Base-by-base conservation (phyloP, 108 stramenopile species). In the Chaetoceros tenuissimus region DNA sequence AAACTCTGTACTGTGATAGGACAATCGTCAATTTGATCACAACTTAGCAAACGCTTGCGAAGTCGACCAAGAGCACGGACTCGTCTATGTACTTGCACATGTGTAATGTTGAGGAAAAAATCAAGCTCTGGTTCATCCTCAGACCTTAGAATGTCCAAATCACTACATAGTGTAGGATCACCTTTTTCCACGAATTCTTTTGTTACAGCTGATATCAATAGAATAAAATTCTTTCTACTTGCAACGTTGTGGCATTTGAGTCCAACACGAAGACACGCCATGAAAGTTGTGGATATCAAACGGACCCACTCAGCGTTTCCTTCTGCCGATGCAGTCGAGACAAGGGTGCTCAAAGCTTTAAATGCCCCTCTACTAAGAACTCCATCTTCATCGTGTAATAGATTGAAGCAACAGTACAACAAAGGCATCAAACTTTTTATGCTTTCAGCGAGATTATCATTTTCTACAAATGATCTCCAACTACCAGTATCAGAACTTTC, bases 11-110 rank as follows among this genome's bases (percentile, higher is more conserved):
- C 59, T 0, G 78, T 68, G 53, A 95, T 21, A 8, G 63, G 0
- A 58, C 23, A 27, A 45, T 53, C 23, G 45, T 19, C 16, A 44
- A 34, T 18, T 43, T 40, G 17, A 34, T 25, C 26, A 52, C 48
- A 43, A 22, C 28, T 19, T 26, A 51, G 61, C 10, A 92, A 58
- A 20, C 63, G 47, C 57, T 79, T 89, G 23, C 87, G 66, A n/a
- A 94, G 68, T 40, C 87, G 54, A 23, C 69, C 68, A 21, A 98
- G 69, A 26, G 93, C 95, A 27, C 92, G 63, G 0, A 75, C 71
- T 55, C 96, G 79, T 27, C 97, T 86, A 71, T 98, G 97, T 27
- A 94, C 67, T 63, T 98, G 97, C 10, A 98, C 88, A 72, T 98
- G 97, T 17, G 89, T 88, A 3, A 94, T 63, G 60, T 94, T 95